Conservation (phyloP, 345 rosid genomes). For the Raphanus sativus region DNA sequence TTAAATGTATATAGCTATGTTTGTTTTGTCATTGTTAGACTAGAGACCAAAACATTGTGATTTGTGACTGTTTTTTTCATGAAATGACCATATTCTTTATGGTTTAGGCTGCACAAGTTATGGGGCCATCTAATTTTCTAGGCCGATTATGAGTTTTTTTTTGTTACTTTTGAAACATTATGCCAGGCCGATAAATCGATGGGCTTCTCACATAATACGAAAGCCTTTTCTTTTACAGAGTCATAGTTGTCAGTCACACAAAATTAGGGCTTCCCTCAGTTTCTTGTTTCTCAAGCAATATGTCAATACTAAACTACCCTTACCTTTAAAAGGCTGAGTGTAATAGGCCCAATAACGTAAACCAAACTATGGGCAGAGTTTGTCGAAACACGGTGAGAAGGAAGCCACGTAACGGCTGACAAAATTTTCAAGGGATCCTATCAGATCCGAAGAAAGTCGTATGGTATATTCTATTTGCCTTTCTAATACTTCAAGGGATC, state of each 20-base stretch:
- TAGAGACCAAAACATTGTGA: background rate
- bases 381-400: background rate
- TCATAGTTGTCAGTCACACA: background rate
- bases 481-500: too few species aligned
- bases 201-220: background rate
- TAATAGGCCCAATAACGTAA: conserved; percentile 1
- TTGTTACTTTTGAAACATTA: background rate
- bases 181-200: background rate
- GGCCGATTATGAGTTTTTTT: background rate
- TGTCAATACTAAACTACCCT: background rate
- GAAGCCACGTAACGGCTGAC: conserved; percentile 3
- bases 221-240: background rate
- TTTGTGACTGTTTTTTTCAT: background rate
- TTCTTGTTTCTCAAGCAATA: conserved; percentile 10
- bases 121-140: background rate
- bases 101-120: background rate
- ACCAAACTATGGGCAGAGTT: background rate
- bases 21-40: background rate
- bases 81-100: background rate
- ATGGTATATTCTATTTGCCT: too few species aligned
- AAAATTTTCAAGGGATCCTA: background rate
- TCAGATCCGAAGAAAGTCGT: too few species aligned
- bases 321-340: background rate
- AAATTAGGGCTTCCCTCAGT: background rate
- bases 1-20: background rate